These are phyloP conservation scores for Fonsecaea monophora DNA, from an alignment of 2,329 filamentous ascomycete genomes.

Conservation along the genomic window DNA sequence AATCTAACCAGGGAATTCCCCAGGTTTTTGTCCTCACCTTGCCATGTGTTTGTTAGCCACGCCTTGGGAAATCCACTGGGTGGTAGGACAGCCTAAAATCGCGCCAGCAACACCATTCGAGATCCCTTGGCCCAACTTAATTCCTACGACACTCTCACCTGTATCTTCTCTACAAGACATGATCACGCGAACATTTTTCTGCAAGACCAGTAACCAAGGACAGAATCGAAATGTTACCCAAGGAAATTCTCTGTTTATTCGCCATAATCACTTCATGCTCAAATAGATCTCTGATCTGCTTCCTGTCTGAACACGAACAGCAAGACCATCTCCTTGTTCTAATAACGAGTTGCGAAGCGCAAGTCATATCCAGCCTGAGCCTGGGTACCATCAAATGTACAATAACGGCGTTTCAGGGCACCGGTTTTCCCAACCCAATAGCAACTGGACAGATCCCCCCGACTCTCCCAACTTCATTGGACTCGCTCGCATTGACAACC, in stretches of 20 bases:
- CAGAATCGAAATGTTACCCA: neutral
- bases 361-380: conserved; percentile 26
- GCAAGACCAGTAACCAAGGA: too few species aligned
- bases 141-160: conserved; percentile 21
- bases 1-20: conserved; percentile 9
- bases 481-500: conserved; percentile 7
- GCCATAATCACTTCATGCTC: conserved; percentile 11
- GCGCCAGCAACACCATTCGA: conserved; percentile 15
- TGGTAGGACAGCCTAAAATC: conserved; percentile 17
- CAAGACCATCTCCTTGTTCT: conserved; percentile 11
- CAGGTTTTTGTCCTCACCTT: conserved; percentile 3
- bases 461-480: neutral
- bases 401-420: conserved; percentile 16
- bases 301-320: conserved; percentile 10
- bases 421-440: conserved; percentile 13
- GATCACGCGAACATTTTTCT: too few species aligned
- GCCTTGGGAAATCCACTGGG: conserved; percentile 6
- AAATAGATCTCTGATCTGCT: conserved; percentile 11
- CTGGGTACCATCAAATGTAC: conserved; percentile 33
- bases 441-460: neutral
- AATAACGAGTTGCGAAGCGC: conserved; percentile 7
- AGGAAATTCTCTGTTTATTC: neutral
- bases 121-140: conserved; percentile 31
- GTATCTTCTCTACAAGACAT: neutral
- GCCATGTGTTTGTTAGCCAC: conserved; percentile 1